These are phyloP conservation scores for Pigoraptor vietnamica DNA, from an alignment of 78 protist genomes.

Conservation along the genomic window DNA sequence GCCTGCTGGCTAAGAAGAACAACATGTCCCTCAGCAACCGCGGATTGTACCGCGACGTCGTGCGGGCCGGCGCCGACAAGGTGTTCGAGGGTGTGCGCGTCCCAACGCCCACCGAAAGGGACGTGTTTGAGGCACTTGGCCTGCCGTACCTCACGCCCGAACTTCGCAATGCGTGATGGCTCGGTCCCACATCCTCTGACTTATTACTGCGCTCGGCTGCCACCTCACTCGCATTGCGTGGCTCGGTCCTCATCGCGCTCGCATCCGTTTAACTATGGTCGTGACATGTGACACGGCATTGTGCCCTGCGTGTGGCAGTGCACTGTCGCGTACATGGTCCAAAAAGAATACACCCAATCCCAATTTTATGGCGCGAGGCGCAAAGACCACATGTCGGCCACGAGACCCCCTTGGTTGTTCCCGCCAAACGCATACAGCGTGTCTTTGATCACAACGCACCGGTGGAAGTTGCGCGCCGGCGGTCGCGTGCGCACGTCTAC, in stretches of 20 bases:
- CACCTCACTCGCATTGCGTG: too few relatives aligned
- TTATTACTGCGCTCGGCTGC: too few relatives aligned
- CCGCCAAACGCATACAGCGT: neutral
- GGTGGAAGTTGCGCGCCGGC: neutral
- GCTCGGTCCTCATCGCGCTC: too few relatives aligned
- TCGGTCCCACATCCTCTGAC: too few relatives aligned
- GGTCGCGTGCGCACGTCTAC: neutral
- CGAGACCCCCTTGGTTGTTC: neutral
- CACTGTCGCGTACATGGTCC: too few relatives aligned
- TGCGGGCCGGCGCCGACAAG: neutral
- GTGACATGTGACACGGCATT: too few relatives aligned
- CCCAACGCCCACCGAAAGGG: neutral
- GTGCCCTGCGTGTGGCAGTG: too few relatives aligned
- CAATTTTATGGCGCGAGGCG: too few relatives aligned
- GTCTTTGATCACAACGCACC: neutral
- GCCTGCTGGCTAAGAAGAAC: neutral
- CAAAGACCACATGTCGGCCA: neutral
- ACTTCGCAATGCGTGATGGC: neutral
- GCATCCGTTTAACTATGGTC: too few relatives aligned
- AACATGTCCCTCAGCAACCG: neutral
- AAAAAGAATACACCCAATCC: too few relatives aligned
- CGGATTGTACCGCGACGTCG: neutral
- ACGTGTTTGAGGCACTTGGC: neutral
- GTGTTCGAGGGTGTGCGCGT: neutral
- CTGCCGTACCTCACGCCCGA: neutral